Evolutionary conservation across 2,329 filamentous ascomycete species (phyloP), one percentile per base, ranked within the genome.

Genomic region (Pseudocercospora ulei): DNA sequence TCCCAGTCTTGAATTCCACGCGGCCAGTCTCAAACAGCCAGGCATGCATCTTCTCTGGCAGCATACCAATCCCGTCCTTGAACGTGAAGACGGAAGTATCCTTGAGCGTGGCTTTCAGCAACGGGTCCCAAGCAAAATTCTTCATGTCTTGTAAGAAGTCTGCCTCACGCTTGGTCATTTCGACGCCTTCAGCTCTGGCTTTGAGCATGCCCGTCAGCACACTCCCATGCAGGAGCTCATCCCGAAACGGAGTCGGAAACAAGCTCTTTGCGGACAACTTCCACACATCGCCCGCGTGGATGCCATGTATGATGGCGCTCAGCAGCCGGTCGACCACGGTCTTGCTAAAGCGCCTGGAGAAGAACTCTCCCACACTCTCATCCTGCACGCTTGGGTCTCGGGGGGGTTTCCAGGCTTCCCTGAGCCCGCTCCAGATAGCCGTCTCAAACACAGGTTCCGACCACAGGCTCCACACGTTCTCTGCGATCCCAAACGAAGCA

Each of bases 221-320:
- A 24, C 62, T 60, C 6, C 65, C 66, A 27, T 60, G 57, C n/a
- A 55, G 43, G 4, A 48, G 56, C 44, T 78, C 73, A 39, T 70
- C 62, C n/a, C 69, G 47, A 55, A 67, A 68, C 0, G 66, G 40
- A 16, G 61, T 50, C 6, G 78, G 63, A 24, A 80, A 57, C 25
- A 82, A 65, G 35, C 75, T 76, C 51, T 75, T 76, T 31, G 75
- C 76, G 60, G 86, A 94, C 35, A 96, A 67, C 56, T 80, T 72
- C 58, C 82, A 76, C 31, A 93, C 75, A 61, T 95, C 82, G 3
- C 90, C 90, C 13, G 87, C 90, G 60, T 92, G 94, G 42, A 96
- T 85, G 26, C 90, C 90, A 61, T 96, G 90, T 37, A 85, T 62
- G 2, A 76, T 57, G 1, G 79, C 85, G 3, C 85, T 94, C 4